Evolutionary conservation across 2,329 filamentous ascomycete genomes (phyloP).

Genomic region (Ophiognomonia clavigignenti-juglandacearum): DNA sequence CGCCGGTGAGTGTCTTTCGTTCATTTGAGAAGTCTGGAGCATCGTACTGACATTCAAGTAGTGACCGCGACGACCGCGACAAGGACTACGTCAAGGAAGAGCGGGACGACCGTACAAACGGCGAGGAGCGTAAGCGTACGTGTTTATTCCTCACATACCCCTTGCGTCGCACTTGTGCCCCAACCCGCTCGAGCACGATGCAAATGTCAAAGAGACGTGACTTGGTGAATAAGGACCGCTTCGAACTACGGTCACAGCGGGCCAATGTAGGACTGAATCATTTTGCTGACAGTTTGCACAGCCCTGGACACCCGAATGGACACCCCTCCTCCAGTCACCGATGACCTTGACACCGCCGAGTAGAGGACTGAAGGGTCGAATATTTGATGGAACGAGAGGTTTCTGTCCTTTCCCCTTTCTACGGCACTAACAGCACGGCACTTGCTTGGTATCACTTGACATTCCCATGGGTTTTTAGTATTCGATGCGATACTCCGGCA

Average conservation of each 20-base stretch:
- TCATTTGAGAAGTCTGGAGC: conserved; percentile 33
- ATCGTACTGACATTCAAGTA: conserved; percentile 30
- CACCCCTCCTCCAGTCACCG: conserved; percentile 77
- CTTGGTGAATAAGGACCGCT: too few relatives aligned
- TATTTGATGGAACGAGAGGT: conserved; percentile 9
- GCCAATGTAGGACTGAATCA: neutral
- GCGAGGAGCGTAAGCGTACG: conserved; percentile 85
- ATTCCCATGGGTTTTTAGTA: conserved; percentile 16
- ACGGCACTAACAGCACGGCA: conserved; percentile 17
- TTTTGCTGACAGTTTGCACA: conserved; percentile 17
- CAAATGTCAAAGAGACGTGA: neutral
- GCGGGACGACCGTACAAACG: conserved; percentile 72
- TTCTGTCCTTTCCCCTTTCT: conserved; percentile 14
- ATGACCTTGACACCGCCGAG: conserved; percentile 95
- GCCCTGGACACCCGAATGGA: conserved; percentile 74
- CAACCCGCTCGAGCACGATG: neutral
- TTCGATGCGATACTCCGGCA: conserved; percentile 13
- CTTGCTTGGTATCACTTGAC: conserved; percentile 14
- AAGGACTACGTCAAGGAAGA: conserved; percentile 48
- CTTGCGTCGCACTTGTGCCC: neutral
- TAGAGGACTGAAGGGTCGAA: conserved; percentile 26
- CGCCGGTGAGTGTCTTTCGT: conserved; percentile 39
- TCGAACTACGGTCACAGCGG: too few relatives aligned
- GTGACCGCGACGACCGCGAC: conserved; percentile 51
- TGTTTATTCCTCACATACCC: conserved; percentile 22